These are phyloP conservation scores for Trichoderma sp. DNA, from an alignment of 2,329 filamentous ascomycete species.

Conservation along the genomic window DNA sequence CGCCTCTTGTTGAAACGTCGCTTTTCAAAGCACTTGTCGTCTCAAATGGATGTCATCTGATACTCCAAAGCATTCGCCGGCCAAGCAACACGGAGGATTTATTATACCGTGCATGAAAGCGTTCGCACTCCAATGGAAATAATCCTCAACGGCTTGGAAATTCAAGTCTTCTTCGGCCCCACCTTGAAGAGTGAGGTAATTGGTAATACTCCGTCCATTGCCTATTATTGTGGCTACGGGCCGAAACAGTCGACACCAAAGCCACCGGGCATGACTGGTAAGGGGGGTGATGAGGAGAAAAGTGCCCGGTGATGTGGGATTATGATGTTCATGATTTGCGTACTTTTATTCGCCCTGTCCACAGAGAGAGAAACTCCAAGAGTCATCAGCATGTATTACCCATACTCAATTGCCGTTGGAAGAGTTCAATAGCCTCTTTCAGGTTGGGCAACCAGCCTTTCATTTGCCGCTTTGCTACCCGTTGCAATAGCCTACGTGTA, in stretches of 20 bases:
- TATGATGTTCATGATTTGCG: not conserved
- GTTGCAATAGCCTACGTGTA: not conserved
- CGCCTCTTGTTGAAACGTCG: not conserved
- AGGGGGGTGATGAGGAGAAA: not conserved
- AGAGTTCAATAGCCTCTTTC: not conserved
- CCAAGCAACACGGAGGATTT: not conserved
- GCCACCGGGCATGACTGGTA: not conserved
- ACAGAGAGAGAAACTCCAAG: not conserved
- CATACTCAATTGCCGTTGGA: not conserved
- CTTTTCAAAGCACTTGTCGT: not conserved
- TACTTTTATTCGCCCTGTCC: not conserved
- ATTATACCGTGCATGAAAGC: not conserved
- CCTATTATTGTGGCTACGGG: slow-evolving; percentile 1
- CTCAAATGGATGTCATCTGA: slow-evolving; percentile 2
- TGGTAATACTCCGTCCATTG: not conserved
- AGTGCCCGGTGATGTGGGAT: not conserved
- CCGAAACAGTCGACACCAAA: not conserved
- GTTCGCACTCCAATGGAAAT: not conserved
- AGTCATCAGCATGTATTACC: not conserved
- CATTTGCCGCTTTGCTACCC: not conserved
- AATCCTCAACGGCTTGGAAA: not conserved
- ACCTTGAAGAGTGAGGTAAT: slow-evolving; percentile 1
- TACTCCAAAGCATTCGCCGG: not conserved
- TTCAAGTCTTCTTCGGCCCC: not conserved
- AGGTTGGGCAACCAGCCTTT: not conserved